phyloP scores from a whole-genome alignment of 2,329 filamentous ascomycete species.

The Cladosporium sp. region DNA sequence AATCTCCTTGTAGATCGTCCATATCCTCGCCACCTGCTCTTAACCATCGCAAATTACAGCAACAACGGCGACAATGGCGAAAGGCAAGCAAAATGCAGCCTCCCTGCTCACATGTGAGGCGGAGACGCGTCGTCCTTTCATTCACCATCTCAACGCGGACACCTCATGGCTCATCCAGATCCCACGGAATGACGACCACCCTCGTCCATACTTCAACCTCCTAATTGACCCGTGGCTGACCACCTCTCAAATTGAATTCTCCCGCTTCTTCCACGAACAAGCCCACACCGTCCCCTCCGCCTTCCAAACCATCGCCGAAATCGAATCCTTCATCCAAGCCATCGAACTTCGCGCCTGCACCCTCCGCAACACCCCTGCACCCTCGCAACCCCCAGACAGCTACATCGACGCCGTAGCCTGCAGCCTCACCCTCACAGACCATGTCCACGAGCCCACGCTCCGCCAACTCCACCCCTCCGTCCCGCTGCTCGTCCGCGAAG shows the following conservation, averaged over 20 bases:
- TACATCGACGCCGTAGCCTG: constrained; percentile 55
- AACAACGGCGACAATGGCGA: neutral
- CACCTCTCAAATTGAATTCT: constrained; percentile 58
- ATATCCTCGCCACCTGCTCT: neutral
- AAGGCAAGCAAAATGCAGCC: neutral
- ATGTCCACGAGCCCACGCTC: constrained; percentile 58
- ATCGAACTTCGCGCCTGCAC: constrained; percentile 41
- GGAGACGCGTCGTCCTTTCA: constrained; percentile 43
- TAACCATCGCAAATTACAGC: neutral
- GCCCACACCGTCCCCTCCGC: constrained; percentile 53
- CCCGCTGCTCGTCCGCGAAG: constrained; percentile 53
- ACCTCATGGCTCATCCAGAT: constrained; percentile 63
- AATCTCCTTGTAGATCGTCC: neutral
- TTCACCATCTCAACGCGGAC: constrained; percentile 62
- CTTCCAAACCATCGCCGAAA: constrained; percentile 49
- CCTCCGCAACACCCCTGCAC: constrained; percentile 13
- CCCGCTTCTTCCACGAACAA: constrained; percentile 59
- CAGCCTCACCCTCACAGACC: constrained; percentile 63
- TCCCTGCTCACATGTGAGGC: constrained; percentile 31
- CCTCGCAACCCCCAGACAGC: neutral
- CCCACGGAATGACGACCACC: constrained; percentile 45
- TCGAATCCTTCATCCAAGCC: constrained; percentile 47
- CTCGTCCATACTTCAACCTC: constrained; percentile 55
- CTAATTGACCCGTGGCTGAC: constrained; percentile 61
- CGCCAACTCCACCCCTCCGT: constrained; percentile 48